Percentiles rank a stretch among this genome's conserved stretches.
These are phyloP conservation scores for Nannochloropsis oceanica DNA, from an alignment of 108 stramenopile genomes.

Conservation along the genomic window DNA sequence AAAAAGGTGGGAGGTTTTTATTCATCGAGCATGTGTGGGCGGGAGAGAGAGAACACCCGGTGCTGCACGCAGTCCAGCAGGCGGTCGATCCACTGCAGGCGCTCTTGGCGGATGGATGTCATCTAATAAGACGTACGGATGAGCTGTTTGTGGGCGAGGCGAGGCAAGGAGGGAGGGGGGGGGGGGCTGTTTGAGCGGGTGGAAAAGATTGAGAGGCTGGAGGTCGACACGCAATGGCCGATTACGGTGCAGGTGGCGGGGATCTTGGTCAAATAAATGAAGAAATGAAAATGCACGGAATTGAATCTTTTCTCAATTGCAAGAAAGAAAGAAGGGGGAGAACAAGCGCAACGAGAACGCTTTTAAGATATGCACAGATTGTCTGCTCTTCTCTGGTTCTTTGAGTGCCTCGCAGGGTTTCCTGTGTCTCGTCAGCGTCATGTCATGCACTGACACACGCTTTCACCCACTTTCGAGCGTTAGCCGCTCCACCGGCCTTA, in stretches of 20 bases:
- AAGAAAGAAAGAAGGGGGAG: too few species aligned
- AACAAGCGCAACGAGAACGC: too few species aligned
- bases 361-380: too few species aligned
- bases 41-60: neutral
- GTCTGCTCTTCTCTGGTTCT: too few species aligned
- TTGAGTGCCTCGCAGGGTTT: too few species aligned
- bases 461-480: too few species aligned
- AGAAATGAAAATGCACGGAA: too few species aligned
- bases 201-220: slow-evolving; percentile 6
- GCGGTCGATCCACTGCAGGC: slow-evolving; percentile 11
- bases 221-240: slow-evolving; percentile 11
- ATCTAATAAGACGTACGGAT: slow-evolving; percentile 14
- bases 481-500: too few species aligned
- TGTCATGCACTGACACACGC: too few species aligned
- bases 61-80: neutral
- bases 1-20: slow-evolving; percentile 15
- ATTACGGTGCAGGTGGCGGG: slow-evolving; percentile 15
- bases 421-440: too few species aligned
- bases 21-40: slow-evolving; percentile 15
- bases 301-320: too few species aligned
- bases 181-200: slow-evolving; percentile 7
- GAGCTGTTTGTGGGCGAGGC: neutral
- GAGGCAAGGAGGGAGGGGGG: neutral
- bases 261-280: slow-evolving; percentile 13
- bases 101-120: slow-evolving; percentile 10